These are phyloP conservation scores for Tylopilus subfusipes DNA, from an alignment of 768 basidiomycete genomes.

Conservation along the genomic window DNA sequence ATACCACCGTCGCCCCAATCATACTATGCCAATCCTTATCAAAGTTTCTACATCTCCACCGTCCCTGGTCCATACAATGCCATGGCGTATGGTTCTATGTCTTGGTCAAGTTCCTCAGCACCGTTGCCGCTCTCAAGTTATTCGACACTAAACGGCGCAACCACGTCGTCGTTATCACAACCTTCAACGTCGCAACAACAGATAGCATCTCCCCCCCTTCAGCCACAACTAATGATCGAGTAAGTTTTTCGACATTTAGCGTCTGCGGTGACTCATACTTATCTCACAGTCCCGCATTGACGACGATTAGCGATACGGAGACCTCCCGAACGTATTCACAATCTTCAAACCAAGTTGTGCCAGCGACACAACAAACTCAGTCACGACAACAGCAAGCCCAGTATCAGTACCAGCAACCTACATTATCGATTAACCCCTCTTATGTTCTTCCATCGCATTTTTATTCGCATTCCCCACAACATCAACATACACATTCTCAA, in stretches of 20 bases:
- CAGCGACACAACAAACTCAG: slow-evolving; percentile 32
- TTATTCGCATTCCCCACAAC: slow-evolving; percentile 33
- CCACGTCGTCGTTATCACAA: slow-evolving; percentile 40
- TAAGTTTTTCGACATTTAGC: slow-evolving; percentile 33
- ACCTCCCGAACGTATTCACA: slow-evolving; percentile 46
- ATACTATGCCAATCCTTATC: slow-evolving; percentile 41
- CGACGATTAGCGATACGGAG: slow-evolving; percentile 51
- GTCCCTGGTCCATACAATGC: slow-evolving; percentile 49
- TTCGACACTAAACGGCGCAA: slow-evolving; percentile 78
- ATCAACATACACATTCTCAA: slow-evolving; percentile 28
- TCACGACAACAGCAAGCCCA: slow-evolving; percentile 35
- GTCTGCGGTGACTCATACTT: slow-evolving; percentile 12
- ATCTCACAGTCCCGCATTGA: slow-evolving; percentile 51
- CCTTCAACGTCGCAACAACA: slow-evolving; percentile 32
- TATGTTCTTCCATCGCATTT: slow-evolving; percentile 38
- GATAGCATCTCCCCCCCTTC: slow-evolving; percentile 28
- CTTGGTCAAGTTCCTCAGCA: slow-evolving; percentile 42
- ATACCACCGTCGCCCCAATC: slow-evolving; percentile 39
- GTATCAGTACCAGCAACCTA: slow-evolving; percentile 40
- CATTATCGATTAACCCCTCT: slow-evolving; percentile 43
- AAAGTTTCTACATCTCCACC: slow-evolving; percentile 39
- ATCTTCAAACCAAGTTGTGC: slow-evolving; percentile 38
- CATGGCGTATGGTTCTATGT: slow-evolving; percentile 48
- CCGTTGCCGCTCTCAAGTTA: slow-evolving; percentile 66
- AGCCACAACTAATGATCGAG: slow-evolving; percentile 63